Conservation (phyloP, 2,329 filamentous ascomycete genomes). For the Cladophialophora exuberans region DNA sequence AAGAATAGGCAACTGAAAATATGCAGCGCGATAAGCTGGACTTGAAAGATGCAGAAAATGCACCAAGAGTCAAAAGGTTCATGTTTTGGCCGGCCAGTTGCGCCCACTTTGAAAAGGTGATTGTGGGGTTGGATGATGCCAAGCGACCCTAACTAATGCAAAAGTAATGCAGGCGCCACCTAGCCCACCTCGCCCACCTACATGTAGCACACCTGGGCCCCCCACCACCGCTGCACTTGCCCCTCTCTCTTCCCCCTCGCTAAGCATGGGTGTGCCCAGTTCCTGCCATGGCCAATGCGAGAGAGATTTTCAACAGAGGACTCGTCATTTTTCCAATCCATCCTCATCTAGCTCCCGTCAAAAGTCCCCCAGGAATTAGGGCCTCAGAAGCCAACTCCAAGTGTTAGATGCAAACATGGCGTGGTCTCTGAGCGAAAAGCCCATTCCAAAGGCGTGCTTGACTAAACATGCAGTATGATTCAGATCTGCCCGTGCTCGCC, state of each 20-base stretch:
- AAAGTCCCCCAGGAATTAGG: too few relatives aligned
- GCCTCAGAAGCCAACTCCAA: neutral
- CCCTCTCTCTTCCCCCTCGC: slow-evolving; percentile 6
- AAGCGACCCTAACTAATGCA: slow-evolving; percentile 5
- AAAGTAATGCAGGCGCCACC: slow-evolving; percentile 16
- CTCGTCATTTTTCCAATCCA: neutral
- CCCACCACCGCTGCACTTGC: too few relatives aligned
- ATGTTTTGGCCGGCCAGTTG: slow-evolving; percentile 9
- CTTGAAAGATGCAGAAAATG: slow-evolving; percentile 4
- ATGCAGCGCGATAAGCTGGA: slow-evolving; percentile 15
- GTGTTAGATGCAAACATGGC: neutral
- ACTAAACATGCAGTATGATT: neutral
- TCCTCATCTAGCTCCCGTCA: slow-evolving; percentile 2
- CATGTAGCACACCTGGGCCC: too few relatives aligned
- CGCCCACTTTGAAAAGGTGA: neutral
- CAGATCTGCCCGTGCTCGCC: slow-evolving; percentile 9
- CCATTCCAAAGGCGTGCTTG: too few relatives aligned
- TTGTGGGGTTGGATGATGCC: slow-evolving; percentile 19
- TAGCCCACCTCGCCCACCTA: slow-evolving; percentile 1
- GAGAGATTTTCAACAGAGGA: neutral
- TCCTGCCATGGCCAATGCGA: slow-evolving; percentile 10
- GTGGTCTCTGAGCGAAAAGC: slow-evolving; percentile 4
- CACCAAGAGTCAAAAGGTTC: neutral
- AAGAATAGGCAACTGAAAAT: slow-evolving; percentile 16
- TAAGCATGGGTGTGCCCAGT: slow-evolving; percentile 13